Conservation (phyloP, 352 stramenopile genomes). For the Blastocystis sp. region DNA sequence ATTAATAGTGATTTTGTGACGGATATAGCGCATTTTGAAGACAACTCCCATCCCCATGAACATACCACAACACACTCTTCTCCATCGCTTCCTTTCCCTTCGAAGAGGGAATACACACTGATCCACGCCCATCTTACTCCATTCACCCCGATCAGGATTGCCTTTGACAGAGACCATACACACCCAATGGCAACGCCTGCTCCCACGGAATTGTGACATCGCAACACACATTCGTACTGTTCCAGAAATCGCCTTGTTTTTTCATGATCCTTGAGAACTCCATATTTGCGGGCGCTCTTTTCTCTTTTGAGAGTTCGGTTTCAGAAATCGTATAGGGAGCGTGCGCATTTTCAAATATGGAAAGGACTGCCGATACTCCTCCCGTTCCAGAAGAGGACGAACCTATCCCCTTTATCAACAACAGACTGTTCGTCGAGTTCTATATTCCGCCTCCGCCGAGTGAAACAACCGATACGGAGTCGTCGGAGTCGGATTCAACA, state of each 20-base stretch:
- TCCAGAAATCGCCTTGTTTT: conserved; percentile 39
- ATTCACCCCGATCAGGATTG: no score
- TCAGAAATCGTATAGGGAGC: background rate
- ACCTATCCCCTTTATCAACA: background rate
- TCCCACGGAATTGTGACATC: no score
- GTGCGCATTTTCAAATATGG: background rate
- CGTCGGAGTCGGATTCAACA: conserved; percentile 9
- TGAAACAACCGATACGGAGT: conserved; percentile 29
- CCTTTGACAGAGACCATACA: no score
- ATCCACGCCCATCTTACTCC: no score
- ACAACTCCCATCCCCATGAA: no score
- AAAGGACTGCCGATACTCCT: background rate
- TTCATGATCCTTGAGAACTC: background rate
- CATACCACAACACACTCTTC: no score
- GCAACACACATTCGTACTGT: no score
- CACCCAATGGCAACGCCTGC: no score
- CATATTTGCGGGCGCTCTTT: background rate
- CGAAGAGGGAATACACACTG: no score
- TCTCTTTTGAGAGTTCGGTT: background rate
- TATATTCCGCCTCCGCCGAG: conserved; percentile 66
- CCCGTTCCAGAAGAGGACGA: background rate
- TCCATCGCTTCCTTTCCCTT: no score
- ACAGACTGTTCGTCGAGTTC: conserved; percentile 68
- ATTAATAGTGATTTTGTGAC: no score
- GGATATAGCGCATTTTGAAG: no score